These are phyloP conservation scores for Penicillium aurantiogriseum DNA, from an alignment of 2,329 filamentous ascomycete genomes.

Conservation along the genomic window DNA sequence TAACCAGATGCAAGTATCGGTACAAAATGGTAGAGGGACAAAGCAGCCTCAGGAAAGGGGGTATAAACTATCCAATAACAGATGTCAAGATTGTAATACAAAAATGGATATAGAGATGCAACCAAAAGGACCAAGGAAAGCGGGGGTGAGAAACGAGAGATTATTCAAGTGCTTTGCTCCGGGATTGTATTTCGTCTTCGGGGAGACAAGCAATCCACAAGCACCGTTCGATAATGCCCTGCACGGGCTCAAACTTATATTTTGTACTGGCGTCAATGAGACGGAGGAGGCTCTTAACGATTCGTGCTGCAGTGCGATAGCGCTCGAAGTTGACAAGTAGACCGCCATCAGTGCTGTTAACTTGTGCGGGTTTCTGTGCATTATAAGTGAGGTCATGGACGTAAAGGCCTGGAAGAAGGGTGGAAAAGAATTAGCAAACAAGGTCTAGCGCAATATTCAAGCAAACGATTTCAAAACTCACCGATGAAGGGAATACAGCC, in stretches of 20 bases:
- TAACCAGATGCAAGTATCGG: constrained; percentile 16
- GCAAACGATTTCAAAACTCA: constrained; percentile 30
- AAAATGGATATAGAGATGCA: constrained; percentile 7
- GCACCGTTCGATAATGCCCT: constrained; percentile 60
- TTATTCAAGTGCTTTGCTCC: constrained; percentile 47
- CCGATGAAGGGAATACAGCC: constrained; percentile 67
- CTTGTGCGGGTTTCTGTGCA: constrained; percentile 62
- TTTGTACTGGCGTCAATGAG: constrained; percentile 63
- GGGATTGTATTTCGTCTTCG: constrained; percentile 55
- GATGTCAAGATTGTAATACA: constrained; percentile 12
- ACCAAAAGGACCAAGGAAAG: constrained; percentile 7
- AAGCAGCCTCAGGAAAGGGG: constrained; percentile 12
- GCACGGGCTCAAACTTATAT: constrained; percentile 58
- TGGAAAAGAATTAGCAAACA: not conserved
- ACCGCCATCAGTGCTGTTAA: constrained; percentile 50
- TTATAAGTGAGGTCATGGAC: constrained; percentile 67
- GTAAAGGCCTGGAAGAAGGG: constrained; percentile 52
- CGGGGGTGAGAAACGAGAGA: not conserved
- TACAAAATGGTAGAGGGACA: constrained; percentile 15
- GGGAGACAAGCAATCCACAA: constrained; percentile 62
- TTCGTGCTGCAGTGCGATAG: constrained; percentile 62
- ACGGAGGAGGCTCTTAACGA: constrained; percentile 63
- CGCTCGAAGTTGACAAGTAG: constrained; percentile 66
- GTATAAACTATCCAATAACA: constrained; percentile 24
- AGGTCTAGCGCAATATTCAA: not conserved